Evolutionary conservation across 306 rosid genomes (phyloP), one percentile per base, ranked within the genome.

Genomic region (Cicer arietinum): DNA sequence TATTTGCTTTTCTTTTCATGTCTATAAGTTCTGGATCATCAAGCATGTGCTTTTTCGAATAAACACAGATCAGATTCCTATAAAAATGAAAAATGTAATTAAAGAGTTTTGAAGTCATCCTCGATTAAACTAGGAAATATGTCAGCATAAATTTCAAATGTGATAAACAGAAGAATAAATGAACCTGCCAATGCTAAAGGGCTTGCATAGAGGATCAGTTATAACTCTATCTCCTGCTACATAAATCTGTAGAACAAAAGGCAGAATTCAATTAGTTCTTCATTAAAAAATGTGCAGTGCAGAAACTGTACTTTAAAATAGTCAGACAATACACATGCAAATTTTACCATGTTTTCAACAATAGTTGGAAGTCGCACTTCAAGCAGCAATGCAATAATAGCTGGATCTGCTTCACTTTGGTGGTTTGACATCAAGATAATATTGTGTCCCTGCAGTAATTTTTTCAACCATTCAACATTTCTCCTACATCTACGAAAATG

Each of bases 371-470:
- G 84, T 59, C 86, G 82, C 69, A 81, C 60, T 89, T 95, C 99
- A 82, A 95, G 89, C 83, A 92, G 85, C 90, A 95, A 79, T 8
- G 98, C 81, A 84, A 95, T 92, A 74, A 90, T 56, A 66, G 99
- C 99, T 41, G 99, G 99, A 87, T 95, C 99, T 44, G 99, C 99
- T 88, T 95, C 99, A 82, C 89, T 84, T 83, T 95, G 99, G 90
- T 95, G 99, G 84, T 95, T 95, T 83, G 99, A 92, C 82, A 95
- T 89, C 85, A 95, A 76, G 79, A 95, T 85, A 65, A 95, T 80
- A 84, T 95, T 95, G 89, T 92, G 98, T 76, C 98, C 98, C 99
- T 95, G 92, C 80, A 86, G 81, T 61, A 54, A 77, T 73, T 30
- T 63, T 77, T 75, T 77, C 50, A 71, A 59, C 16, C 54, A 57